Percentiles rank a stretch among this genome's conserved stretches.
These are phyloP conservation scores for Pythium folliculosum DNA, from an alignment of 352 stramenopile species.

Conservation along the genomic window DNA sequence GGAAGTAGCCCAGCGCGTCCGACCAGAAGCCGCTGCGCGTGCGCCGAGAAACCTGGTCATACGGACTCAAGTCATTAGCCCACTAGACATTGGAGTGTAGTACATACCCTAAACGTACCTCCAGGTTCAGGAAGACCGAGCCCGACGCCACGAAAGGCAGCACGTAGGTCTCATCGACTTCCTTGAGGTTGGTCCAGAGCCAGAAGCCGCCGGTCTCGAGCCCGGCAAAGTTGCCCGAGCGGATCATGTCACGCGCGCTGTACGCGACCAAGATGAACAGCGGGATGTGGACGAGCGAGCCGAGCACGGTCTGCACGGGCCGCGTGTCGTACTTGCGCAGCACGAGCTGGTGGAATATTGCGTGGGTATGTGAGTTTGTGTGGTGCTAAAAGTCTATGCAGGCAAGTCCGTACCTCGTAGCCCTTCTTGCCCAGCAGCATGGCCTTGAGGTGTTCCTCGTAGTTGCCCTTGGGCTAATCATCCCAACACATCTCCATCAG, in stretches of 20 bases:
- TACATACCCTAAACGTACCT: slow-evolving; percentile 30
- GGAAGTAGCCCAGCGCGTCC: slow-evolving; percentile 36
- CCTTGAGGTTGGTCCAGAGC: slow-evolving; percentile 67
- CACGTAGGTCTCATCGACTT: slow-evolving; percentile 62
- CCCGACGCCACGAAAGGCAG: slow-evolving; percentile 51
- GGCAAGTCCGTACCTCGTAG: slow-evolving; percentile 15
- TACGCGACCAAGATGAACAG: slow-evolving; percentile 76
- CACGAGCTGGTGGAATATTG: slow-evolving; percentile 32
- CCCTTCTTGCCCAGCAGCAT: slow-evolving; percentile 31
- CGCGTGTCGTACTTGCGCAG: slow-evolving; percentile 80
- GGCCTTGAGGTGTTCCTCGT: slow-evolving; percentile 28
- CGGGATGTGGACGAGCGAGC: slow-evolving; percentile 68
- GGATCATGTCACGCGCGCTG: slow-evolving; percentile 76
- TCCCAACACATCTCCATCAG: not conserved
- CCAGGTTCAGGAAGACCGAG: slow-evolving; percentile 71
- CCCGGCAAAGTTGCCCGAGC: slow-evolving; percentile 60
- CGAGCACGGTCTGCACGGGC: slow-evolving; percentile 63
- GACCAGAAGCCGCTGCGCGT: slow-evolving; percentile 26
- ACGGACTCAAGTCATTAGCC: not conserved
- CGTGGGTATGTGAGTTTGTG: too few species aligned
- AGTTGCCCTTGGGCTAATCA: slow-evolving; percentile 22
- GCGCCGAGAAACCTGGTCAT: slow-evolving; percentile 20
- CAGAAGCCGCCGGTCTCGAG: slow-evolving; percentile 65
- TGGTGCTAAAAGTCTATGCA: too few species aligned
- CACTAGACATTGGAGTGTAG: not conserved